phyloP scores from a whole-genome alignment of 208 protist genomes.

The Crithidia expoeki region DNA sequence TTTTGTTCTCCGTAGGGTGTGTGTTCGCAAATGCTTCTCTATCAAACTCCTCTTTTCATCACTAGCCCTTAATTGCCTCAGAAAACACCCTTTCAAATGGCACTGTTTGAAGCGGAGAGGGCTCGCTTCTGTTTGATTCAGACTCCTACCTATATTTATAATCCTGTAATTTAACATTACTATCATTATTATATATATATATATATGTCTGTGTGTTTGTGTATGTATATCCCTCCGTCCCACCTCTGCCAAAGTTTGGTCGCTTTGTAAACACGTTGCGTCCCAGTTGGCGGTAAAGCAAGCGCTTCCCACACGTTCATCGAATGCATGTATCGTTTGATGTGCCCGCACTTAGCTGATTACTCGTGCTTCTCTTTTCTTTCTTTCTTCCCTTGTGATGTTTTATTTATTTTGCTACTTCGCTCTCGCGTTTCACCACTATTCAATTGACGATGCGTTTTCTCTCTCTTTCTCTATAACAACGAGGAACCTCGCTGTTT shows the following conservation, averaged over 20 bases:
- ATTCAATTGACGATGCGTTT: conserved; percentile 12
- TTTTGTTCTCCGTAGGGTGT: not conserved
- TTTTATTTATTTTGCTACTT: conserved; percentile 4
- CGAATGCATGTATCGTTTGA: conserved; percentile 8
- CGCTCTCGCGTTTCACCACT: conserved; percentile 5
- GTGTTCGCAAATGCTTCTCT: conserved; percentile 5
- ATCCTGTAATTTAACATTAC: not conserved
- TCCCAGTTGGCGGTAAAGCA: not conserved
- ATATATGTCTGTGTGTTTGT: conserved; percentile 1
- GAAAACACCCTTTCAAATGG: not conserved
- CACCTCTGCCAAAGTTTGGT: not conserved
- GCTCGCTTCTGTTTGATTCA: conserved; percentile 8
- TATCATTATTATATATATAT: conserved; percentile 1
- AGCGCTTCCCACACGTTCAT: conserved; percentile 8
- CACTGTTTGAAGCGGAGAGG: conserved; percentile 1
- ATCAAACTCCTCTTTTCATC: not conserved
- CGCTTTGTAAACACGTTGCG: not conserved
- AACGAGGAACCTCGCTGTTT: not conserved
- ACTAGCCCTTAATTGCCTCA: not conserved
- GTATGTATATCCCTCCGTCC: not conserved
- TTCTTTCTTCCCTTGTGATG: conserved; percentile 3
- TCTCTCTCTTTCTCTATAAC: conserved; percentile 13
- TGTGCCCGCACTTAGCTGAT: not conserved
- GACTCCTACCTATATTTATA: conserved; percentile 9
- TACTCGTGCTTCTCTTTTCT: not conserved